A percentile compares a stretch with the other conserved stretches of the same genome.
phyloP scores from a whole-genome alignment of 495 filamentous ascomycete species.

The Platismatia glauca region DNA sequence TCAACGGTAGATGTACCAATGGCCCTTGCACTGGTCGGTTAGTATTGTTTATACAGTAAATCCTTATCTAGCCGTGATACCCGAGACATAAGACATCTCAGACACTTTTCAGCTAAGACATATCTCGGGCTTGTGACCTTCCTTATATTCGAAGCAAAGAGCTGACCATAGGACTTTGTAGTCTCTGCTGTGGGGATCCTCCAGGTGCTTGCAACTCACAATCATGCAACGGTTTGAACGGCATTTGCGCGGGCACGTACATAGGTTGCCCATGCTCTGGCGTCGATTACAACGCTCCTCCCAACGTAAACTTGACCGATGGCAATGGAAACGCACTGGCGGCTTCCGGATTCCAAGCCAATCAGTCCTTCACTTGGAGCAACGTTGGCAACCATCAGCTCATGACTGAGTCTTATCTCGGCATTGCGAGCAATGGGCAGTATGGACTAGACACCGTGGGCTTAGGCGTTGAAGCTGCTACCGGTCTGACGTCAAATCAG shows the following conservation, averaged over 20 bases:
- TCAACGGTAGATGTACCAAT: slow-evolving; percentile 21
- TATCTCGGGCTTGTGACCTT: not conserved
- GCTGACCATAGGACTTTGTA: not conserved
- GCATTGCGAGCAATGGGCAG: slow-evolving; percentile 32
- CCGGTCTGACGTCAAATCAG: slow-evolving; percentile 35
- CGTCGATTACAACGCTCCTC: slow-evolving; percentile 14
- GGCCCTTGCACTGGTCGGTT: slow-evolving; percentile 17
- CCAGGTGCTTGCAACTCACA: slow-evolving; percentile 16
- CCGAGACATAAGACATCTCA: not conserved
- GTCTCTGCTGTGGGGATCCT: slow-evolving; percentile 16
- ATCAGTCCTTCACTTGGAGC: slow-evolving; percentile 39
- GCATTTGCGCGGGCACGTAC: slow-evolving; percentile 21
- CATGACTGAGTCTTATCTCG: slow-evolving; percentile 33
- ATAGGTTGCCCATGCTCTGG: slow-evolving; percentile 21
- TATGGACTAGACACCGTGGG: slow-evolving; percentile 44
- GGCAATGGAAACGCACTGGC: slow-evolving; percentile 13
- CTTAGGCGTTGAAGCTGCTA: slow-evolving; percentile 29
- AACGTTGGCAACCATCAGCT: slow-evolving; percentile 31
- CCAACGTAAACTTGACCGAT: not conserved
- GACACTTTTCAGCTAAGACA: not conserved
- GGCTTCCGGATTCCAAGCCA: slow-evolving; percentile 23
- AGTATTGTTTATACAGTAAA: not conserved
- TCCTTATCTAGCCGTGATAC: not conserved
- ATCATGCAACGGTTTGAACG: slow-evolving; percentile 19
- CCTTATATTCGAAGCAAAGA: not conserved